phyloP scores from a whole-genome alignment of 352 stramenopile genomes.

The Globisporangium rhizosaccharum region DNA sequence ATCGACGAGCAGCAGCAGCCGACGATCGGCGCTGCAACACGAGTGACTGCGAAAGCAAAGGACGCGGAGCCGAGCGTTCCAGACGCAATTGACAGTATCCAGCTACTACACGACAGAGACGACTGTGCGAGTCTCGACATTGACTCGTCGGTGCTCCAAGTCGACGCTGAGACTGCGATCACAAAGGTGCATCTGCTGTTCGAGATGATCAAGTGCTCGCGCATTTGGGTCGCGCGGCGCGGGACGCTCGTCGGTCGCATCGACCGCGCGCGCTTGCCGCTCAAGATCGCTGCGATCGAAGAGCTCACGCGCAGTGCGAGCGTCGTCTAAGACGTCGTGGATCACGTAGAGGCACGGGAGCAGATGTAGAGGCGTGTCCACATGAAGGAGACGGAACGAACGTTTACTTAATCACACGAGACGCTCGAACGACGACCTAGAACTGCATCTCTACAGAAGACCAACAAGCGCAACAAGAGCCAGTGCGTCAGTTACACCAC shows the following conservation, averaged over 20 bases:
- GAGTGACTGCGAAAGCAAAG: neutral
- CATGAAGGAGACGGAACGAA: neutral
- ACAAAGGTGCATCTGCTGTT: constrained; percentile 70
- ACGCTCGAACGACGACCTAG: neutral
- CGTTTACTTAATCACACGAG: neutral
- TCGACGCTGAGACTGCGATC: constrained; percentile 44
- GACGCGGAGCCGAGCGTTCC: neutral
- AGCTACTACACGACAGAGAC: constrained; percentile 18
- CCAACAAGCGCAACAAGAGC: neutral
- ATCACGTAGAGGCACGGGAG: neutral
- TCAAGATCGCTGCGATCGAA: constrained; percentile 25
- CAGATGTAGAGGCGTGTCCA: neutral
- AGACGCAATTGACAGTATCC: neutral
- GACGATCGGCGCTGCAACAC: neutral
- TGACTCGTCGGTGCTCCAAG: constrained; percentile 49
- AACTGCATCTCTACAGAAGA: constrained; percentile 1
- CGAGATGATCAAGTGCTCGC: constrained; percentile 65
- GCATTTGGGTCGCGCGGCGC: constrained; percentile 48
- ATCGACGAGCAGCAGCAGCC: neutral
- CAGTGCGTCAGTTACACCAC: neutral
- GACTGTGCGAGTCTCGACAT: constrained; percentile 23
- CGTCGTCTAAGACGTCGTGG: constrained; percentile 10
- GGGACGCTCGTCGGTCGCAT: constrained; percentile 52
- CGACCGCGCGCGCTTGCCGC: constrained; percentile 39
- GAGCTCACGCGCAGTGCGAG: constrained; percentile 8